A percentile compares a stretch with the other conserved stretches of the same genome.
Evolutionary conservation across 495 filamentous ascomycete genomes (phyloP).

Genomic region (Parmelia sp.): DNA sequence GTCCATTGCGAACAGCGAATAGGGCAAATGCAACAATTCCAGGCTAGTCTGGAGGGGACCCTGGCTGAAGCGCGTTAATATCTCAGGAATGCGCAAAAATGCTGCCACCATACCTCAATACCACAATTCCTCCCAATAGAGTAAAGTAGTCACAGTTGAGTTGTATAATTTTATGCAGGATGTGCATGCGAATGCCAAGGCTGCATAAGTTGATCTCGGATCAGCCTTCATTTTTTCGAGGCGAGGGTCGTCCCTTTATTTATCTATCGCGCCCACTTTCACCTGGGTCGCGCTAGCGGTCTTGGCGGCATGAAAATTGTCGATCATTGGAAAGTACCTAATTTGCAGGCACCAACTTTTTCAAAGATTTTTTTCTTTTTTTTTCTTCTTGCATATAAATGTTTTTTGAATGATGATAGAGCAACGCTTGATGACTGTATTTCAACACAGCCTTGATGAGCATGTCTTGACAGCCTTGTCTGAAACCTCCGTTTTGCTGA

Average conservation of each 20-base stretch:
- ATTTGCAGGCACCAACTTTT: neutral
- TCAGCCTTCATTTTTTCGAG: slow-evolving; percentile 16
- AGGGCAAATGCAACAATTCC: neutral
- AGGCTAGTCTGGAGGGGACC: neutral
- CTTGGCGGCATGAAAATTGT: slow-evolving; percentile 14
- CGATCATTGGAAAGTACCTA: neutral
- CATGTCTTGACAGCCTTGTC: slow-evolving; percentile 8
- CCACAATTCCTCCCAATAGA: slow-evolving; percentile 3
- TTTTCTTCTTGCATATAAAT: neutral
- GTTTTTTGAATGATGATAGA: slow-evolving; percentile 39
- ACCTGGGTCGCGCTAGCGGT: slow-evolving; percentile 11
- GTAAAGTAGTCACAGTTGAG: neutral
- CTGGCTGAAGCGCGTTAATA: neutral
- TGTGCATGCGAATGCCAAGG: neutral
- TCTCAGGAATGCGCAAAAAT: neutral
- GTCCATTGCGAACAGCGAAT: slow-evolving; percentile 33
- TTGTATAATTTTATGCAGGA: neutral
- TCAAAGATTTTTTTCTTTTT: neutral
- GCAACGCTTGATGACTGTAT: slow-evolving; percentile 33
- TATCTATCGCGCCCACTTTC: slow-evolving; percentile 6
- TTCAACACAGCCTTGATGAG: slow-evolving; percentile 1
- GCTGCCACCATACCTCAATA: slow-evolving; percentile 1
- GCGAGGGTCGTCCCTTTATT: slow-evolving; percentile 24
- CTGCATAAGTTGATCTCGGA: neutral
- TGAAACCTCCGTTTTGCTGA: slow-evolving; percentile 29